These are phyloP conservation scores for Acanthamoeba triangularis DNA, from an alignment of 208 protist genomes.

Conservation along the genomic window DNA sequence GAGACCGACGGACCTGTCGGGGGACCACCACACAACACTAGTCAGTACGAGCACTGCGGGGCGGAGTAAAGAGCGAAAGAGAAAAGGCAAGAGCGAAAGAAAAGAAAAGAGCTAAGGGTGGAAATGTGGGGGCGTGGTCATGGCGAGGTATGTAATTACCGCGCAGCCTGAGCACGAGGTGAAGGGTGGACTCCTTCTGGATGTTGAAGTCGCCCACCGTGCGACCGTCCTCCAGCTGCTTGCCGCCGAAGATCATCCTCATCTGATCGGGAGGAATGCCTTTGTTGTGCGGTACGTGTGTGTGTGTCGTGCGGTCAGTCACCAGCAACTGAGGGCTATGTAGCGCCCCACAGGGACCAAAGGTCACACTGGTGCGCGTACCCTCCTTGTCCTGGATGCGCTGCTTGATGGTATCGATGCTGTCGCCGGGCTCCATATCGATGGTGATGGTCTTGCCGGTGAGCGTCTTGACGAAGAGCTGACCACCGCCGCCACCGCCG, in stretches of 20 bases:
- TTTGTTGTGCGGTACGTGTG: not conserved
- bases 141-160: no score
- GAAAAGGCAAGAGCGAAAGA: not conserved
- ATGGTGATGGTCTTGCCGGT: conserved; percentile 83
- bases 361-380: no score
- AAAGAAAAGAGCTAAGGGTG: no score
- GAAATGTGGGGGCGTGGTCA: no score
- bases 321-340: conserved; percentile 83
- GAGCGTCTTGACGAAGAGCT: conserved; percentile 88
- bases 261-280: conserved; percentile 89
- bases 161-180: conserved; percentile 86
- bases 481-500: conserved; percentile 44
- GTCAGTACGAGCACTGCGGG: not conserved
- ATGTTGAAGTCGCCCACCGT: conserved; percentile 93
- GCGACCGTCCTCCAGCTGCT: conserved; percentile 92
- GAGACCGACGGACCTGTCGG: not conserved
- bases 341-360: no score
- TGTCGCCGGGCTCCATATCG: conserved; percentile 96
- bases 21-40: no score
- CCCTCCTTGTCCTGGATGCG: conserved; percentile 99
- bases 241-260: conserved; percentile 92
- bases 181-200: conserved; percentile 90
- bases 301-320: not conserved
- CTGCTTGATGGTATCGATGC: conserved; percentile 98
- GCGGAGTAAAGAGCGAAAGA: not conserved